phyloP scores from a whole-genome alignment of 805 yeast species.

The Saturnispora zaruensis region DNA sequence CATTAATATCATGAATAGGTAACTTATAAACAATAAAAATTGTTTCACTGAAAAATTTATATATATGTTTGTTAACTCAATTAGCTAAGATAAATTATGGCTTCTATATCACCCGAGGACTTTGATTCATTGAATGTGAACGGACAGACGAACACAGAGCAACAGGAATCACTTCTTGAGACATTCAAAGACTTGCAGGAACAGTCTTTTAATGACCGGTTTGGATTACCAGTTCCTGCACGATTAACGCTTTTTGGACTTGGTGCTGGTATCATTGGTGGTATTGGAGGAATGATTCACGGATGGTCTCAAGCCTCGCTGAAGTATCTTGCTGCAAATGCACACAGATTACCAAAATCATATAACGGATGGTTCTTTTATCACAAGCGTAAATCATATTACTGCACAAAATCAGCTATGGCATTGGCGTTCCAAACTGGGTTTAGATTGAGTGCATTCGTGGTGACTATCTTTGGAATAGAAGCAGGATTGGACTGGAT shows the following conservation, averaged over 20 bases:
- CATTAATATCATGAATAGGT: background rate
- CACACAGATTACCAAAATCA: slow-evolving; percentile 69
- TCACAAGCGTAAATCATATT: slow-evolving; percentile 75
- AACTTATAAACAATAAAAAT: too few relatives aligned
- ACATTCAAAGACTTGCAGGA: slow-evolving; percentile 14
- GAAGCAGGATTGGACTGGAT: slow-evolving; percentile 55
- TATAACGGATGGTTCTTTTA: slow-evolving; percentile 86
- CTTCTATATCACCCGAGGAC: slow-evolving; percentile 14
- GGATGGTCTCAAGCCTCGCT: slow-evolving; percentile 51
- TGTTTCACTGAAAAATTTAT: background rate
- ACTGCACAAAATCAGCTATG: slow-evolving; percentile 51
- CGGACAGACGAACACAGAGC: slow-evolving; percentile 10
- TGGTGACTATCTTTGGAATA: slow-evolving; percentile 44
- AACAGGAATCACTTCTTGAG: slow-evolving; percentile 10
- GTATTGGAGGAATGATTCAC: slow-evolving; percentile 46
- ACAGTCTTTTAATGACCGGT: slow-evolving; percentile 25
- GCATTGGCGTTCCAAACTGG: slow-evolving; percentile 38
- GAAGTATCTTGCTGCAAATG: slow-evolving; percentile 66
- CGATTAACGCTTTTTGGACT: slow-evolving; percentile 36
- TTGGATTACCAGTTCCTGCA: slow-evolving; percentile 41
- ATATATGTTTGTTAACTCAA: background rate
- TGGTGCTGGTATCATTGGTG: slow-evolving; percentile 37
- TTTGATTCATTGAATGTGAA: slow-evolving; percentile 12
- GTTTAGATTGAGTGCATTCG: slow-evolving; percentile 35
- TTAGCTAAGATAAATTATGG: slow-evolving; percentile 3